Evolutionary conservation across 1,284 basidiomycete genomes (phyloP).

Genomic region (Fomitopsis pinicola): DNA sequence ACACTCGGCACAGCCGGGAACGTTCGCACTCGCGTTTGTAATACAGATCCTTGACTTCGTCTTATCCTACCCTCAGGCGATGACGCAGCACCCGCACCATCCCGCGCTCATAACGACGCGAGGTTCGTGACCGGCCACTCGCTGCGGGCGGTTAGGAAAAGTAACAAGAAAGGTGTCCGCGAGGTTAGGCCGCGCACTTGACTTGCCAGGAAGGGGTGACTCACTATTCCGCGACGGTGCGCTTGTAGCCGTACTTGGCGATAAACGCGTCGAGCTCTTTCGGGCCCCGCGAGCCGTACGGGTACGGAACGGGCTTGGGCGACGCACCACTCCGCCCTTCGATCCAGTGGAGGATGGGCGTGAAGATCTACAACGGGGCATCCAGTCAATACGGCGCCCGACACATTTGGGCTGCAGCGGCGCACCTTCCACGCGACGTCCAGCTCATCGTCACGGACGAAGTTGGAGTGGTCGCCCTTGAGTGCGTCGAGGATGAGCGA

Average conservation of each 20-base stretch:
- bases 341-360: slow-evolving; percentile 93
- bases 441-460: slow-evolving; percentile 93
- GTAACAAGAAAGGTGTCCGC: slow-evolving; percentile 5
- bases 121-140: slow-evolving; percentile 23
- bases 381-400: too few species aligned
- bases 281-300: slow-evolving; percentile 93
- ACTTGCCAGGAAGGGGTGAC: slow-evolving; percentile 29
- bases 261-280: slow-evolving; percentile 78
- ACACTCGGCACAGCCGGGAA: background rate
- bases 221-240: slow-evolving; percentile 68
- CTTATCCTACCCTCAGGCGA: background rate
- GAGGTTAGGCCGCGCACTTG: slow-evolving; percentile 2
- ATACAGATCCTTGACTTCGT: background rate
- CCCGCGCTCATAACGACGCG: slow-evolving; percentile 11
- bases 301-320: slow-evolving; percentile 76
- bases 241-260: slow-evolving; percentile 73
- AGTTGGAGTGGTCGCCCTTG: slow-evolving; percentile 87
- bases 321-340: slow-evolving; percentile 63
- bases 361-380: slow-evolving; percentile 69
- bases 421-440: slow-evolving; percentile 92
- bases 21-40: background rate
- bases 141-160: slow-evolving; percentile 10
- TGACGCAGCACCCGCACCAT: background rate
- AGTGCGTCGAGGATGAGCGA: slow-evolving; percentile 87
- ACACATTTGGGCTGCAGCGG: background rate